phyloP scores from a whole-genome alignment of 148 eudicot genomes.

The Camellia granthamiana region DNA sequence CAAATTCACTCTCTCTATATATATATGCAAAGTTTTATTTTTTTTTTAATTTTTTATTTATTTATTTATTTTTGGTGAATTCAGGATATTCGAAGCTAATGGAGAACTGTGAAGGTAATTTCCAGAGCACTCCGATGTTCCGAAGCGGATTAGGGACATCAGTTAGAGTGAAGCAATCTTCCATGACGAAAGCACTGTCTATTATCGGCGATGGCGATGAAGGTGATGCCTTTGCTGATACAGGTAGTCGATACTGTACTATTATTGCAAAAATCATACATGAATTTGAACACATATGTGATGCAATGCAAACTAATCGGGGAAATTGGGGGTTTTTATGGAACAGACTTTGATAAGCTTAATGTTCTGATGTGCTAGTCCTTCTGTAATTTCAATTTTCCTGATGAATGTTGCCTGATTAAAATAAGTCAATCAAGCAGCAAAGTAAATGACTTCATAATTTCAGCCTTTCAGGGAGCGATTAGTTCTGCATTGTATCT shows the following conservation, averaged over 20 bases:
- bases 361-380: neutral
- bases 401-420: neutral
- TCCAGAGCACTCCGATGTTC: slow-evolving; percentile 36
- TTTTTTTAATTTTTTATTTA: neutral
- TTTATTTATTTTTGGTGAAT: neutral
- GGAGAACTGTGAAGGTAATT: slow-evolving; percentile 24
- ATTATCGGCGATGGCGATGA: slow-evolving; percentile 45
- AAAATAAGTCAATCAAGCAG: neutral
- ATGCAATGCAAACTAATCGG: neutral
- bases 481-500: neutral
- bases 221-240: slow-evolving; percentile 9
- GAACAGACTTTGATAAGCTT: neutral
- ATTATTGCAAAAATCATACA: neutral
- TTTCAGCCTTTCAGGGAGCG: neutral
- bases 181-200: slow-evolving; percentile 49
- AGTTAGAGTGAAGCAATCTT: slow-evolving; percentile 46
- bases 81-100: slow-evolving; percentile 50
- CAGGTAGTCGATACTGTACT: slow-evolving; percentile 14
- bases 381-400: neutral
- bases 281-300: neutral
- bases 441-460: neutral
- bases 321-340: slow-evolving; percentile 6
- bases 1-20: neutral
- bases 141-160: slow-evolving; percentile 61
- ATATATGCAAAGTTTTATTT: neutral